These are phyloP conservation scores for Mycena latifolia DNA, from an alignment of 768 basidiomycete species.

Conservation along the genomic window DNA sequence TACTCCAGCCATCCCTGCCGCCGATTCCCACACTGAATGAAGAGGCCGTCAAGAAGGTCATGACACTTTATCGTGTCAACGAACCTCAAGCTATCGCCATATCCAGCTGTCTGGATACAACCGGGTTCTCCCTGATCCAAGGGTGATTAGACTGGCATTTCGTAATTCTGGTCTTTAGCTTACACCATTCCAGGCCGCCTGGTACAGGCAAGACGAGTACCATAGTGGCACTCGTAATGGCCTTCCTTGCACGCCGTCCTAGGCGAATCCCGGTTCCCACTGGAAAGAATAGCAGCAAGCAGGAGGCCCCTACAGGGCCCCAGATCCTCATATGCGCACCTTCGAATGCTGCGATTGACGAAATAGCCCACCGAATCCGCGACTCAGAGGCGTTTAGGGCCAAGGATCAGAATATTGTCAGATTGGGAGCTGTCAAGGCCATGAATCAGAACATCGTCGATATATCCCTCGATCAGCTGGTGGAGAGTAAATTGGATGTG, in stretches of 20 bases:
- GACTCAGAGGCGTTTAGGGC: constrained; percentile 71
- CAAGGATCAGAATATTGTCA: constrained; percentile 81
- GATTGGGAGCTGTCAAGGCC: constrained; percentile 83
- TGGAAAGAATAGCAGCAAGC: constrained; percentile 52
- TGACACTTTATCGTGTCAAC: constrained; percentile 82
- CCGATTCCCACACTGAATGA: constrained; percentile 56
- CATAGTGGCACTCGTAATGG: constrained; percentile 93
- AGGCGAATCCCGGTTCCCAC: constrained; percentile 54
- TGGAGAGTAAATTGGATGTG: constrained; percentile 78
- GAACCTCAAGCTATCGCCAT: constrained; percentile 96
- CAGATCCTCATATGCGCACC: constrained; percentile 95
- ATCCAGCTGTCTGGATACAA: constrained; percentile 72
- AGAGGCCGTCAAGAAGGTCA: constrained; percentile 71
- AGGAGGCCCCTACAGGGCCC: constrained; percentile 59
- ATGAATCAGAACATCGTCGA: constrained; percentile 87
- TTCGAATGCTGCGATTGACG: constrained; percentile 98
- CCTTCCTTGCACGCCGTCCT: constrained; percentile 76
- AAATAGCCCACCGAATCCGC: constrained; percentile 89
- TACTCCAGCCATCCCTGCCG: constrained; percentile 77
- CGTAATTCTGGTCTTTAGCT: constrained; percentile 3
- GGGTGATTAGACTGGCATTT: constrained; percentile 66
- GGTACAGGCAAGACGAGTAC: constrained; percentile 99
- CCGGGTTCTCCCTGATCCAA: constrained; percentile 94
- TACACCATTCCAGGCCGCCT: constrained; percentile 74
- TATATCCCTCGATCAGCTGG: constrained; percentile 87